Evolutionary conservation across 1,284 basidiomycete species (phyloP).

Genomic region (Earliella scabrosa): DNA sequence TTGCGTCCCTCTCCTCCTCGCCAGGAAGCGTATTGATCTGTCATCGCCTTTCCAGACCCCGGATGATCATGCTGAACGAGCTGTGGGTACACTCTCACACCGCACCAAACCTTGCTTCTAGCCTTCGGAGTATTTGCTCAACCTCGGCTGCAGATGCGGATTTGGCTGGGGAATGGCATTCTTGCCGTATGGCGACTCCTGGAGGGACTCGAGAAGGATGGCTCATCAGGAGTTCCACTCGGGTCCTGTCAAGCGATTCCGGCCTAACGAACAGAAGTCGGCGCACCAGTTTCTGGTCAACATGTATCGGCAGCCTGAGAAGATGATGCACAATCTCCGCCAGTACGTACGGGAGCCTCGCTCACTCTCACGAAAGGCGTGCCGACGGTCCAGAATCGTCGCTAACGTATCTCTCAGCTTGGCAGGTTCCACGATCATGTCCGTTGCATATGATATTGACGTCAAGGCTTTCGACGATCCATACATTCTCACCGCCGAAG

Average conservation of each 20-base stretch:
- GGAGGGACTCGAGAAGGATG: constrained; percentile 43
- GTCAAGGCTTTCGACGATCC: constrained; percentile 29
- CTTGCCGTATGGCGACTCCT: constrained; percentile 43
- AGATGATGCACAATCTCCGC: constrained; percentile 29
- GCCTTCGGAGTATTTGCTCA: background rate
- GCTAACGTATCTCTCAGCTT: constrained; percentile 14
- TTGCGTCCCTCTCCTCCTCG: background rate
- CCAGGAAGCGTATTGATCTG: background rate
- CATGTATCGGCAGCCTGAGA: constrained; percentile 32
- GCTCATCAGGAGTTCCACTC: constrained; percentile 34
- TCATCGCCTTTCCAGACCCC: constrained; percentile 41
- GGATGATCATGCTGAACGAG: constrained; percentile 36
- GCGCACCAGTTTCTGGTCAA: constrained; percentile 37
- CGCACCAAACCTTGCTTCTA: no score
- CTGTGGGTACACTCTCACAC: constrained; percentile 30
- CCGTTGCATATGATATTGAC: constrained; percentile 34
- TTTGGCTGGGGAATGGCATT: constrained; percentile 41
- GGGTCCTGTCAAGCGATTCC: constrained; percentile 15
- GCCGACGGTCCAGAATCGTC: background rate
- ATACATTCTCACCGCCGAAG: constrained; percentile 31
- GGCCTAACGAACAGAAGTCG: constrained; percentile 26
- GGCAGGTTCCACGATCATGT: constrained; percentile 30
- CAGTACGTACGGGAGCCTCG: constrained; percentile 23
- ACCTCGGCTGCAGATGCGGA: constrained; percentile 38
- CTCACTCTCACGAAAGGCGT: background rate